These are phyloP conservation scores for Rubroboletus satanas DNA, from an alignment of 768 basidiomycete species.

Conservation along the genomic window DNA sequence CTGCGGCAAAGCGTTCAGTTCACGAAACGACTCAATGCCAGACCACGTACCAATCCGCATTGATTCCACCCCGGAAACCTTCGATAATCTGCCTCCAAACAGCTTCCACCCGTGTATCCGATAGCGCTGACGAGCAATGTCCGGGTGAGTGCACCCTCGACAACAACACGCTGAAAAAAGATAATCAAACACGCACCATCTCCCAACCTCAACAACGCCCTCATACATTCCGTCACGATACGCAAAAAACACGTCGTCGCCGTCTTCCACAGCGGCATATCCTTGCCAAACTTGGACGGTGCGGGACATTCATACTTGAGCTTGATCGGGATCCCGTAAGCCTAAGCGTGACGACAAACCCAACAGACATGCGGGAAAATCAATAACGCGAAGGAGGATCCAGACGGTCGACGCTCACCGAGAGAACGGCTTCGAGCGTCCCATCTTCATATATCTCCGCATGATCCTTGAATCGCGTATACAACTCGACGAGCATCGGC, in stretches of 20 bases:
- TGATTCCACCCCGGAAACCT: constrained; percentile 74
- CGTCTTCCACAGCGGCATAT: constrained; percentile 90
- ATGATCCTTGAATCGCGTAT: constrained; percentile 58
- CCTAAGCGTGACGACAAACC: constrained; percentile 38
- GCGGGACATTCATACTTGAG: constrained; percentile 93
- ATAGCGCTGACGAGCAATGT: constrained; percentile 40
- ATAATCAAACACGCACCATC: constrained; percentile 39
- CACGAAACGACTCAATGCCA: background rate
- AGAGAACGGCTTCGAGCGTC: constrained; percentile 78
- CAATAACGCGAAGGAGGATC: background rate
- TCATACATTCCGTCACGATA: constrained; percentile 64
- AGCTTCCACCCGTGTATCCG: constrained; percentile 64
- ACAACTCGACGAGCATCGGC: constrained; percentile 80
- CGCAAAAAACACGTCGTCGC: constrained; percentile 78
- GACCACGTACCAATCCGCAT: constrained; percentile 75
- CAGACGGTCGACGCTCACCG: constrained; percentile 42
- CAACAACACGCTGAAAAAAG: background rate
- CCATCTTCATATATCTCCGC: constrained; percentile 71
- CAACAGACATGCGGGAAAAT: background rate
- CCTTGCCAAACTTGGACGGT: constrained; percentile 83
- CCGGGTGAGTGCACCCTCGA: background rate
- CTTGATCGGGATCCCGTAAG: constrained; percentile 88
- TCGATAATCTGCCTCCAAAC: constrained; percentile 86
- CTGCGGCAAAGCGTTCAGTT: constrained; percentile 30
- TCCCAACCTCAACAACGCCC: constrained; percentile 48